phyloP scores from a whole-genome alignment of 163 green algal genomes.

The Picocystis sp. region DNA sequence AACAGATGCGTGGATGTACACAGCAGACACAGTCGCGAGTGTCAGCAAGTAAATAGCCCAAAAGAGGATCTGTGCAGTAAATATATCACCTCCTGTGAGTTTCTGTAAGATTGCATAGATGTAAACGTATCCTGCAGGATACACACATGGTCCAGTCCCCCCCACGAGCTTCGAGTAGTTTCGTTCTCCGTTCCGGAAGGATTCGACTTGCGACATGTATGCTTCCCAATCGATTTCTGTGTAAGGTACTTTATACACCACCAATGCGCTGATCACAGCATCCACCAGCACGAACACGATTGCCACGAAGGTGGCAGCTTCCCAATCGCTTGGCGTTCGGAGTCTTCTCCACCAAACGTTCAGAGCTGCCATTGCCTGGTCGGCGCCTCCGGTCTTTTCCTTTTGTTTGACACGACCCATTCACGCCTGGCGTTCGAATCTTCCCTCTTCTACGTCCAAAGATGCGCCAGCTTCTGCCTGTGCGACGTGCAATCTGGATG shows the following conservation, averaged over 20 bases:
- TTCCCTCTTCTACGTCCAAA: no score
- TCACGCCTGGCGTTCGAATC: no score
- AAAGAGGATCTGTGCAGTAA: conserved; percentile 29
- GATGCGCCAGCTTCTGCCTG: no score
- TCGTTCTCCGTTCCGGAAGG: conserved; percentile 47
- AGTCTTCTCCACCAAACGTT: no score
- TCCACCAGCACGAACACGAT: no score
- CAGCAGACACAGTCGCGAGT: conserved; percentile 29
- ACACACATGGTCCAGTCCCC: conserved; percentile 67
- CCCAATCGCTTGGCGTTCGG: no score
- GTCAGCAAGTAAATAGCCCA: conserved; percentile 48
- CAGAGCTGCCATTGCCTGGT: no score
- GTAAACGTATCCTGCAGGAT: conserved; percentile 76
- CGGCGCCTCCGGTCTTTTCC: no score
- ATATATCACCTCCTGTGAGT: conserved; percentile 33
- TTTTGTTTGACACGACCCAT: no score
- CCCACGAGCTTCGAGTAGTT: conserved; percentile 58
- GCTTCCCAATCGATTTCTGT: conserved; percentile 61
- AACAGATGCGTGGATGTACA: conserved; percentile 32
- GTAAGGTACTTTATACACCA: conserved; percentile 2
- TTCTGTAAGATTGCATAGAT: conserved; percentile 39
- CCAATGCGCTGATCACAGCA: no score
- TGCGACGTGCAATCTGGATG: no score
- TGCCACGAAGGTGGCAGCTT: no score
- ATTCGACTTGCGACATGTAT: conserved; percentile 66